A percentile compares a stretch with the other conserved stretches of the same genome.
phyloP scores from a whole-genome alignment of 129 eudicot species.

The Flaveria trinervia region DNA sequence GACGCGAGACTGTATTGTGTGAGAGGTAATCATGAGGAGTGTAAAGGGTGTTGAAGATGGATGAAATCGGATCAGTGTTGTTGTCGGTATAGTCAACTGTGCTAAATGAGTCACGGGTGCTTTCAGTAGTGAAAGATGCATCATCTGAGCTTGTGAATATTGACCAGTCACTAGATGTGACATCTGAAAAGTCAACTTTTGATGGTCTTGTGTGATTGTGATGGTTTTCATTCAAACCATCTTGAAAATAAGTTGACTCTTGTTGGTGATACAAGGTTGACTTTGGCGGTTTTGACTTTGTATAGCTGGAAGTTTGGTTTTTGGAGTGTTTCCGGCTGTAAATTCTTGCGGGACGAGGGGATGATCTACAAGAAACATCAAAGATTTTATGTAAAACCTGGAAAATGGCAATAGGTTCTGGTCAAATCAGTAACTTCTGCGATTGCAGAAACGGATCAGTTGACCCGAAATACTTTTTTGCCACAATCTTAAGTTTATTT shows the following conservation, averaged over 20 bases:
- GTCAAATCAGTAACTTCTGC: not conserved
- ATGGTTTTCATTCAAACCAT: conserved; percentile 33
- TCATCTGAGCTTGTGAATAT: conserved; percentile 89
- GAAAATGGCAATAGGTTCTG: conserved; percentile 8
- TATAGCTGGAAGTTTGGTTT: conserved; percentile 37
- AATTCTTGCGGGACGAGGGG: conserved; percentile 61
- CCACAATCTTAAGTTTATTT: not conserved
- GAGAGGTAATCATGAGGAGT: conserved; percentile 42
- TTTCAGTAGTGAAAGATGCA: conserved; percentile 91
- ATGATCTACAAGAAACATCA: conserved; percentile 48
- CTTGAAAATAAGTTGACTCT: conserved; percentile 30
- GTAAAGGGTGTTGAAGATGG: conserved; percentile 53
- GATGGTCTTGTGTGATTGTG: conserved; percentile 37
- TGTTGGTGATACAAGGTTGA: conserved; percentile 41
- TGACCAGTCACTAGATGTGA: conserved; percentile 88
- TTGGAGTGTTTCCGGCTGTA: conserved; percentile 32
- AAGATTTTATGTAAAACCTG: not conserved
- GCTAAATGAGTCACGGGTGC: conserved; percentile 92
- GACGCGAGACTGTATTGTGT: conserved; percentile 56
- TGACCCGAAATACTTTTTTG: conserved; percentile 4
- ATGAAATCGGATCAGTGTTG: conserved; percentile 57
- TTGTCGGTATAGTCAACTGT: conserved; percentile 63
- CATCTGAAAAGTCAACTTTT: conserved; percentile 58
- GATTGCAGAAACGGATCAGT: not conserved
- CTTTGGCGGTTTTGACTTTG: conserved; percentile 50